Conservation (phyloP, 2,329 filamentous ascomycete species). For the Clonostachys sp. region DNA sequence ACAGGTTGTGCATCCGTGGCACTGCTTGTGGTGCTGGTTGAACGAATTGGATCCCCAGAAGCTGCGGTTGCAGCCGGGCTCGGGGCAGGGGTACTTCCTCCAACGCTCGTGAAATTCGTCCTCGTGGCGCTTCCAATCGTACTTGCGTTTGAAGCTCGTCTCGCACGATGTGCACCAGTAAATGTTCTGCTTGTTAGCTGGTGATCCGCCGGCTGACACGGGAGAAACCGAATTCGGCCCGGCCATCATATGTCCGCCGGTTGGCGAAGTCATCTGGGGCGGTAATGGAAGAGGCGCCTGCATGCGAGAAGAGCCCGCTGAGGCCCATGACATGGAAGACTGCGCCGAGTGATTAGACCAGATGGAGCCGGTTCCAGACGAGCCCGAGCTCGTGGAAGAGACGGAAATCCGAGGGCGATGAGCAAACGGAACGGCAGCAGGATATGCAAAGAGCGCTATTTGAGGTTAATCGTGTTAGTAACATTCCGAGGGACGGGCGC, state of each 20-base stretch:
- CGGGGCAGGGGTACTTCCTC: slow-evolving; percentile 63
- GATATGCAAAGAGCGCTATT: too few relatives aligned
- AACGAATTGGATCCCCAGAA: slow-evolving; percentile 67
- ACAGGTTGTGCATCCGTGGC: slow-evolving; percentile 60
- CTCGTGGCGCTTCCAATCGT: slow-evolving; percentile 67
- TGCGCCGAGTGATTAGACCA: slow-evolving; percentile 35
- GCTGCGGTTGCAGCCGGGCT: slow-evolving; percentile 58
- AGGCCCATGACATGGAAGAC: slow-evolving; percentile 21
- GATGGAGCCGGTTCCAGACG: slow-evolving; percentile 41
- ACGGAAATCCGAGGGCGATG: slow-evolving; percentile 39
- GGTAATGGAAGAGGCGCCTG: slow-evolving; percentile 29
- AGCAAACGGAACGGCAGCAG: background rate
- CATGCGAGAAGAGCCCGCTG: slow-evolving; percentile 18
- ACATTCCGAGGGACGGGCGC: too few relatives aligned
- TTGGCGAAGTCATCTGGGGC: slow-evolving; percentile 16
- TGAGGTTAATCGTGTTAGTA: too few relatives aligned
- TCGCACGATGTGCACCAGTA: slow-evolving; percentile 57
- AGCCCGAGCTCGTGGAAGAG: slow-evolving; percentile 44
- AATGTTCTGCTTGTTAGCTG: slow-evolving; percentile 34
- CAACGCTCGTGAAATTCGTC: slow-evolving; percentile 66
- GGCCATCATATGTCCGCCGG: slow-evolving; percentile 21
- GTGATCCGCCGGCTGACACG: slow-evolving; percentile 8
- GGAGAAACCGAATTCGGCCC: slow-evolving; percentile 15
- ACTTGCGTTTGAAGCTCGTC: slow-evolving; percentile 63
- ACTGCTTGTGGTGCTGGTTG: slow-evolving; percentile 63